A percentile compares a stretch with the other conserved stretches of the same genome.
These are phyloP conservation scores for Erucastrum elatum DNA, from an alignment of 345 rosid species.

Conservation along the genomic window DNA sequence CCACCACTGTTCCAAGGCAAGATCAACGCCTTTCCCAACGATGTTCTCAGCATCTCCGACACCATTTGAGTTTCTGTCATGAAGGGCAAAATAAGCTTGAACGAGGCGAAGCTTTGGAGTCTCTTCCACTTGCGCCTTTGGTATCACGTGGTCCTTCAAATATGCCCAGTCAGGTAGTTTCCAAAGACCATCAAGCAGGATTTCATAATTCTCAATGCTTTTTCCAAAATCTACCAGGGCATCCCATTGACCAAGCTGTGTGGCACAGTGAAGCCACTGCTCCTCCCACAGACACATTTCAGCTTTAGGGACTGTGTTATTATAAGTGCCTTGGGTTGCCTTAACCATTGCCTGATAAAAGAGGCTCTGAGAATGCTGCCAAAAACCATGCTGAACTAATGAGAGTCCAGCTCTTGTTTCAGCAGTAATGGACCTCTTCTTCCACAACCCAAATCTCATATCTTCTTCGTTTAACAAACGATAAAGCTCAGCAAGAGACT, in stretches of 20 bases:
- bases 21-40: slow-evolving; percentile 92
- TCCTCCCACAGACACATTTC: slow-evolving; percentile 99
- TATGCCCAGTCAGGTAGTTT: slow-evolving; percentile 93
- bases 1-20: slow-evolving; percentile 97
- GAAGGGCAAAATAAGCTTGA: slow-evolving; percentile 91
- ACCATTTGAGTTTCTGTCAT: slow-evolving; percentile 76
- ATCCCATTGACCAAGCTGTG: slow-evolving; percentile 99
- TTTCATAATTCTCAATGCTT: slow-evolving; percentile 86
- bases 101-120: slow-evolving; percentile 90
- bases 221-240: slow-evolving; percentile 93
- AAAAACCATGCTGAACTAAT: slow-evolving; percentile 94
- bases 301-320: slow-evolving; percentile 96
- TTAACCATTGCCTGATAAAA: slow-evolving; percentile 97
- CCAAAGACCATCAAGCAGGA: slow-evolving; percentile 95
- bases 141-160: slow-evolving; percentile 90
- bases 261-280: slow-evolving; percentile 95
- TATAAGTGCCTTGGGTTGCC: slow-evolving; percentile 99
- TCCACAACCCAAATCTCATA: slow-evolving; percentile 99
- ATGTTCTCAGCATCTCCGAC: slow-evolving; percentile 91
- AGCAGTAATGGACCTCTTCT: slow-evolving; percentile 88
- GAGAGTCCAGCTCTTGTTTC: slow-evolving; percentile 99
- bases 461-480: slow-evolving; percentile 96
- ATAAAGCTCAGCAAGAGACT: slow-evolving; percentile 95
- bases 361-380: slow-evolving; percentile 93
- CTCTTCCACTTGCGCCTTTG: slow-evolving; percentile 99